Base-by-base conservation (phyloP, 108 stramenopile species). In the Skeletonema marinoi region DNA sequence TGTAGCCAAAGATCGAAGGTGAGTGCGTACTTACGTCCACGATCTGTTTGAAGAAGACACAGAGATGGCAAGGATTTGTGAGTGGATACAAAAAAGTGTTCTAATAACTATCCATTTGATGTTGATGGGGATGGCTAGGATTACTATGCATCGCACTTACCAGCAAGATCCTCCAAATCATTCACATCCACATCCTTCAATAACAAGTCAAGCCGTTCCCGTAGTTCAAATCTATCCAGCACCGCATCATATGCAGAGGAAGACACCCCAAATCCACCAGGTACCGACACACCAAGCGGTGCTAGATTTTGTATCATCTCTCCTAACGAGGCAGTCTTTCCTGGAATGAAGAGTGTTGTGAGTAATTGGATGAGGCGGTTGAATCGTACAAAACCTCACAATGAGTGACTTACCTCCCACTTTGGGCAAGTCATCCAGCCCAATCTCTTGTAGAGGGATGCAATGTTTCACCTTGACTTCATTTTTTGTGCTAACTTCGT, bases 251-350 rank as follows among this genome's bases (percentile, higher is more conserved):
- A 63, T 32, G 73, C 73, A 32, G 68, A 9, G 29, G 75, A 77
- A 16, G 30, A 48, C 9, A 78, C 73, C 9, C 78, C 71, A 56
- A 78, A 78, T 14, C 78, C 78, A 42, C 74, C 78, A 38, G 78
- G 78, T n/a, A 80, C 78, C 3, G 46, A 32, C 12, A 80, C 78
- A 3, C 78, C 78, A 33, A 80, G 50, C 14, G 78, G 78, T 4
- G 73, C 19, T 6, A 80, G 73, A 31, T 80, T 54, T 14, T 75
- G 82, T 21, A 83, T 83, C 82, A 83, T 83, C 44, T 83, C 82
- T 6, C 82, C 82, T 5, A 83, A 66, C 2, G 82, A 83, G 58
- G 82, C 82, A 39, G 82, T 83, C 31, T 83, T 82, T 6, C 80
- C 75, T 44, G 35, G 38, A 25, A 2, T 9, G 36, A 38, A 11